phyloP scores from a whole-genome alignment of 345 rosid genomes.

The Crucihimalaya himalaica region DNA sequence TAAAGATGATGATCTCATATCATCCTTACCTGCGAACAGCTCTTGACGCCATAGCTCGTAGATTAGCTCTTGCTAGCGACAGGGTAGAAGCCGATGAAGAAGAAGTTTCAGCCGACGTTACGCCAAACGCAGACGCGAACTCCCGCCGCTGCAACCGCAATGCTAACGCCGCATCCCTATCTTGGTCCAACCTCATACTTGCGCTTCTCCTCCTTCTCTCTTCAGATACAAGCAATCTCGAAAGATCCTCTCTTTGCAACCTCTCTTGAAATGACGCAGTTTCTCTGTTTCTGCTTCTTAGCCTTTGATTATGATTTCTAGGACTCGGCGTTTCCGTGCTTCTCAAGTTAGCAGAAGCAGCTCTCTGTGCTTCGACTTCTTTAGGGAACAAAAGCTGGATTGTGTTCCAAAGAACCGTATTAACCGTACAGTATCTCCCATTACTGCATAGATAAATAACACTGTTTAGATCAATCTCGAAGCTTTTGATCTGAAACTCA shows the following conservation, averaged over 20 bases:
- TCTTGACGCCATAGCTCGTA: conserved; percentile 92
- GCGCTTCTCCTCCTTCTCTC: conserved; percentile 40
- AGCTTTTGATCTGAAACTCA: not conserved
- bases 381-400: conserved; percentile 89
- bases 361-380: conserved; percentile 83
- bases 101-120: conserved; percentile 37
- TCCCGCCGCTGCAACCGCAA: conserved; percentile 86
- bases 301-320: conserved; percentile 18
- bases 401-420: conserved; percentile 97
- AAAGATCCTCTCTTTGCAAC: conserved; percentile 72
- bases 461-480: not conserved
- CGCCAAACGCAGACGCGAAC: conserved; percentile 63
- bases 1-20: conserved; percentile 1
- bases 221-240: conserved; percentile 42
- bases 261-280: conserved; percentile 53
- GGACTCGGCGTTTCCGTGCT: conserved; percentile 24
- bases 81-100: conserved; percentile 29
- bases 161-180: conserved; percentile 79
- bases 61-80: conserved; percentile 73
- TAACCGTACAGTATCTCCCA: conserved; percentile 83
- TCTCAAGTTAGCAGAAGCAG: conserved; percentile 36
- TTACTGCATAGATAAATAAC: conserved; percentile 47
- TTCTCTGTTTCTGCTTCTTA: conserved; percentile 30
- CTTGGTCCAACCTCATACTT: conserved; percentile 50
- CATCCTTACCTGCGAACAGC: conserved; percentile 57